Evolutionary conservation across 768 basidiomycete genomes (phyloP).

Genomic region (Myochromella boudieri): DNA sequence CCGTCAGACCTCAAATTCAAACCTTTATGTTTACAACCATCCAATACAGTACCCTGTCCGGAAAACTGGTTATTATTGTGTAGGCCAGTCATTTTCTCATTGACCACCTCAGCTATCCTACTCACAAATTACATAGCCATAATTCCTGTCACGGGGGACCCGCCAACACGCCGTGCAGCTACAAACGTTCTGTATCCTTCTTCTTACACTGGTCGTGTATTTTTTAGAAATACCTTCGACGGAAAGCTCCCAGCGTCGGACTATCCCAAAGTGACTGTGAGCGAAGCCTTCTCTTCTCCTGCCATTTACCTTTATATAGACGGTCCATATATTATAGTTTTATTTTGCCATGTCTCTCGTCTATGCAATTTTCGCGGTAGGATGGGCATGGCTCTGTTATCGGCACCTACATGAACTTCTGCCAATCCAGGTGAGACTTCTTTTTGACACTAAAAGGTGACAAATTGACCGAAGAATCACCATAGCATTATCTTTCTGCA

Average conservation of each 20-base stretch:
- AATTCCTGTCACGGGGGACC: slow-evolving; percentile 84
- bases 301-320: not conserved
- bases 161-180: slow-evolving; percentile 35
- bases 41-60: slow-evolving; percentile 83
- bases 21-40: slow-evolving; percentile 55
- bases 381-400: slow-evolving; percentile 86
- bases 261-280: slow-evolving; percentile 94
- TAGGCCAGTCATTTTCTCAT: slow-evolving; percentile 64
- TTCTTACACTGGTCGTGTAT: slow-evolving; percentile 72
- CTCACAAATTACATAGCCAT: slow-evolving; percentile 52
- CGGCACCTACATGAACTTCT: slow-evolving; percentile 79
- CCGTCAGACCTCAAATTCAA: too few species aligned
- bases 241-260: slow-evolving; percentile 91
- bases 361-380: slow-evolving; percentile 66
- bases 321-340: slow-evolving; percentile 51
- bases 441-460: not conserved
- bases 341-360: slow-evolving; percentile 82
- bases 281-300: too few species aligned
- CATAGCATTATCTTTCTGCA: slow-evolving; percentile 91
- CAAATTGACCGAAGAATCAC: too few species aligned
- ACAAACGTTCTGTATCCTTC: slow-evolving; percentile 69
- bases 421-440: slow-evolving; percentile 69
- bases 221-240: slow-evolving; percentile 86
- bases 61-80: slow-evolving; percentile 94
- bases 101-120: slow-evolving; percentile 6